These are phyloP conservation scores for Alternaria arbusti DNA, from an alignment of 2,329 filamentous ascomycete genomes.

Conservation along the genomic window DNA sequence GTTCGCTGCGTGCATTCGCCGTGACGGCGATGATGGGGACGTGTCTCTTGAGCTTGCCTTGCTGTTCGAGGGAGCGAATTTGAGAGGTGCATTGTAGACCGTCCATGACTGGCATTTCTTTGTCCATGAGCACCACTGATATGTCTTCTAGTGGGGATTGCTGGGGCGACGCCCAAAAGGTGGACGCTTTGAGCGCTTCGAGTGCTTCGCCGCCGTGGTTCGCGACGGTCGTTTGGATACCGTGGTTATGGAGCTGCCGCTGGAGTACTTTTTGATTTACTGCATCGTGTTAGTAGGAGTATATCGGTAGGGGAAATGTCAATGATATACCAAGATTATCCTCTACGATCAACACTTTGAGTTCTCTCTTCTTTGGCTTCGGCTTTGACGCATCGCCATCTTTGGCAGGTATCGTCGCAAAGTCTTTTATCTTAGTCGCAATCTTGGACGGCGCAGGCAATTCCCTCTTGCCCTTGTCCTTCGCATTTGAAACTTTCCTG, in stretches of 20 bases:
- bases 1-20: slow-evolving; percentile 50
- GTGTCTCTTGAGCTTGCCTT: slow-evolving; percentile 42
- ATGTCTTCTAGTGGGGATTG: slow-evolving; percentile 19
- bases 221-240: slow-evolving; percentile 54
- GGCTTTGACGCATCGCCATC: slow-evolving; percentile 3
- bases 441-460: slow-evolving; percentile 2
- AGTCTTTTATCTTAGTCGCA: slow-evolving; percentile 44
- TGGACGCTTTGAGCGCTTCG: slow-evolving; percentile 51
- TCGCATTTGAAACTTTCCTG: slow-evolving; percentile 41
- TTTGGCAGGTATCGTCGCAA: slow-evolving; percentile 31
- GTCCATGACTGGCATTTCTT: slow-evolving; percentile 54
- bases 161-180: slow-evolving; percentile 48
- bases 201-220: slow-evolving; percentile 60
- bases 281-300: slow-evolving; percentile 21
- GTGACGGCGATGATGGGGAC: slow-evolving; percentile 53
- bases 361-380: slow-evolving; percentile 22
- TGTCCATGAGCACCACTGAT: slow-evolving; percentile 47
- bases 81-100: slow-evolving; percentile 47
- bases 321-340: slow-evolving; percentile 44
- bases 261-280: slow-evolving; percentile 59
- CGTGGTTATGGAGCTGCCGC: slow-evolving; percentile 57
- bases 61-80: slow-evolving; percentile 47
- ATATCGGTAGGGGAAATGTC: no score
- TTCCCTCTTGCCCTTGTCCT: slow-evolving; percentile 25
- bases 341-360: slow-evolving; percentile 53